Evolutionary conservation across 2,329 filamentous ascomycete species (phyloP).

Genomic region (Fusarium foetens): DNA sequence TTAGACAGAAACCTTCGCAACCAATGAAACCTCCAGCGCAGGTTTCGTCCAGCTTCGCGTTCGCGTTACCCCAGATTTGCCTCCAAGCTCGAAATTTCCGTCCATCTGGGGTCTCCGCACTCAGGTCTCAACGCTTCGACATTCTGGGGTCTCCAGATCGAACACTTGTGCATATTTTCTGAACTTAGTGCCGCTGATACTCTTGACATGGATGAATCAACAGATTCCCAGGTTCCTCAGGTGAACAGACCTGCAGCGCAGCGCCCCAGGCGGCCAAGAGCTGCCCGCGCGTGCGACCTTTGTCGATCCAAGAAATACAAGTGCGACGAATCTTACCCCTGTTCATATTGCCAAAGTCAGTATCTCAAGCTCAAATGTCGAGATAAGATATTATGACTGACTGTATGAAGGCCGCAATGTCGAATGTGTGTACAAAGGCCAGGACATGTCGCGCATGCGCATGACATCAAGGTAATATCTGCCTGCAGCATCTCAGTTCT

Average conservation of each 20-base stretch:
- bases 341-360: neutral
- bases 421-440: neutral
- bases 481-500: too few species aligned
- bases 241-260: neutral
- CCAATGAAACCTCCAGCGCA: neutral
- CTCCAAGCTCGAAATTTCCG: neutral
- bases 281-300: neutral
- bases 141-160: neutral
- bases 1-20: accelerated
- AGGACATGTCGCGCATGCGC: neutral
- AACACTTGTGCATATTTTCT: neutral
- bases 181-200: neutral
- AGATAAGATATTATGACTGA: neutral
- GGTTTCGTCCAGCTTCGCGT: neutral
- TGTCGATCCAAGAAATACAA: neutral
- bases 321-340: neutral
- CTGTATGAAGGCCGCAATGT: neutral
- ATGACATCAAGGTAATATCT: neutral
- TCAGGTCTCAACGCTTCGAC: neutral
- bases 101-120: neutral
- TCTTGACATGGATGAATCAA: neutral
- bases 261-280: neutral
- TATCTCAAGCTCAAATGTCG: neutral
- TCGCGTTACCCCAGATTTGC: neutral
- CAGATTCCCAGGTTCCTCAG: accelerated